Evolutionary conservation across 805 yeast species (phyloP).

Genomic region (Candida patagonica): DNA sequence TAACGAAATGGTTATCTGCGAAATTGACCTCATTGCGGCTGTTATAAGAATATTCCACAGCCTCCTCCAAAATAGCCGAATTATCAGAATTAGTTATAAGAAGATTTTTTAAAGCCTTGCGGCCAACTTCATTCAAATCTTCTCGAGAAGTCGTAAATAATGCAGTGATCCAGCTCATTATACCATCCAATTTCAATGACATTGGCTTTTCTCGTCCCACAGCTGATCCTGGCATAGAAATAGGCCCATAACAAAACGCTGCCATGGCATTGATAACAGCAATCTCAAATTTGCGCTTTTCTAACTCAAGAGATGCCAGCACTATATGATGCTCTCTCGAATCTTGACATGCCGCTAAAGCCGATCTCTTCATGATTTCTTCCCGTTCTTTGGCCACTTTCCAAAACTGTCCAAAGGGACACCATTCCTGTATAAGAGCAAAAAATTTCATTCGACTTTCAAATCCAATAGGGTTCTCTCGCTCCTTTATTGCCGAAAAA

Average conservation of each 20-base stretch:
- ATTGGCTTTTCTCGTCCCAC: slow-evolving; percentile 37
- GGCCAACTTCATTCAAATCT: slow-evolving; percentile 56
- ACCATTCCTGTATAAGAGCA: slow-evolving; percentile 84
- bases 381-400: slow-evolving; percentile 59
- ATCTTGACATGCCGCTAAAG: slow-evolving; percentile 30
- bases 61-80: slow-evolving; percentile 43
- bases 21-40: slow-evolving; percentile 36
- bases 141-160: slow-evolving; percentile 47
- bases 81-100: slow-evolving; percentile 51
- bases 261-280: slow-evolving; percentile 82
- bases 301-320: slow-evolving; percentile 72
- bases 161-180: slow-evolving; percentile 75
- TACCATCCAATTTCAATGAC: slow-evolving; percentile 60
- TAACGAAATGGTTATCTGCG: slow-evolving; percentile 59
- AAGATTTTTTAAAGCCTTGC: slow-evolving; percentile 60
- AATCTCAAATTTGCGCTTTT: slow-evolving; percentile 56
- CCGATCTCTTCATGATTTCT: slow-evolving; percentile 38
- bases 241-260: slow-evolving; percentile 64
- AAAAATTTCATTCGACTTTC: slow-evolving; percentile 78
- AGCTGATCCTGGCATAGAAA: slow-evolving; percentile 31
- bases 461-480: slow-evolving; percentile 63
- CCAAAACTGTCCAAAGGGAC: slow-evolving; percentile 71
- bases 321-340: slow-evolving; percentile 31
- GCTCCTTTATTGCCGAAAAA: slow-evolving; percentile 25
- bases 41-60: slow-evolving; percentile 63